phyloP scores from a whole-genome alignment of 2,329 filamentous ascomycete genomes.

The Alternaria hordeiaustralica region DNA sequence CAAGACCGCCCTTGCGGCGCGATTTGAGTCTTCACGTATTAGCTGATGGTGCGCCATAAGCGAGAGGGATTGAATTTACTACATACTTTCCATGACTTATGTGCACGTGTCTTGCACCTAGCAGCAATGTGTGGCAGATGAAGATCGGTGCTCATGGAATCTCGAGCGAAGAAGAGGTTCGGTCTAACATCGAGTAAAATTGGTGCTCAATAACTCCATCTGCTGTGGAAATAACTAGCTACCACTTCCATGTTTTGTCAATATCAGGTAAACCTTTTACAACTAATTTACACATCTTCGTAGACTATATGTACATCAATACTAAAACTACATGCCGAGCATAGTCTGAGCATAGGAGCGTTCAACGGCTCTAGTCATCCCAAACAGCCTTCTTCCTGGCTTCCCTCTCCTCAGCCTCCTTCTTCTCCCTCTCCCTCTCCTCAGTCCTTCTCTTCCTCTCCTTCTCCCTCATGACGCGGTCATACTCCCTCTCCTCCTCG shows the following conservation, averaged over 20 bases:
- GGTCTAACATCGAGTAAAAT: not conserved
- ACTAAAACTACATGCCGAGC: not conserved
- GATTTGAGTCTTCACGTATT: conserved; percentile 34
- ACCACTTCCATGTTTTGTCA: not conserved
- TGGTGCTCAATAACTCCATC: not conserved
- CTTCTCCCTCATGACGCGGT: conserved; percentile 80
- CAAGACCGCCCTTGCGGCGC: conserved; percentile 26
- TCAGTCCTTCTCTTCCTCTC: conserved; percentile 78
- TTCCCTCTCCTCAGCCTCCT: conserved; percentile 69
- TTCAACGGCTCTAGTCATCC: conserved; percentile 63
- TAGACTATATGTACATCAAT: conserved; percentile 1
- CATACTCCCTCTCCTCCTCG: conserved; percentile 87
- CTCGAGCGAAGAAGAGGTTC: not conserved
- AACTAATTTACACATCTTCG: conserved; percentile 1
- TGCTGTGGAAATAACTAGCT: not conserved
- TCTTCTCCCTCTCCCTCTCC: conserved; percentile 71
- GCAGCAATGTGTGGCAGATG: not conserved
- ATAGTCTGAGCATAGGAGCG: not conserved
- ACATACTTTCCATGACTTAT: not conserved
- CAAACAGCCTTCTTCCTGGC: conserved; percentile 84
- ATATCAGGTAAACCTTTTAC: not conserved
- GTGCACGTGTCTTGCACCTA: not conserved
- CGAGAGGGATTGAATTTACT: conserved; percentile 20
- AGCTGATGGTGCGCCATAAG: conserved; percentile 22
- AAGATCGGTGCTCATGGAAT: not conserved